These are phyloP conservation scores for Neonectria coccinea DNA, from an alignment of 2,329 filamentous ascomycete genomes.

Conservation along the genomic window DNA sequence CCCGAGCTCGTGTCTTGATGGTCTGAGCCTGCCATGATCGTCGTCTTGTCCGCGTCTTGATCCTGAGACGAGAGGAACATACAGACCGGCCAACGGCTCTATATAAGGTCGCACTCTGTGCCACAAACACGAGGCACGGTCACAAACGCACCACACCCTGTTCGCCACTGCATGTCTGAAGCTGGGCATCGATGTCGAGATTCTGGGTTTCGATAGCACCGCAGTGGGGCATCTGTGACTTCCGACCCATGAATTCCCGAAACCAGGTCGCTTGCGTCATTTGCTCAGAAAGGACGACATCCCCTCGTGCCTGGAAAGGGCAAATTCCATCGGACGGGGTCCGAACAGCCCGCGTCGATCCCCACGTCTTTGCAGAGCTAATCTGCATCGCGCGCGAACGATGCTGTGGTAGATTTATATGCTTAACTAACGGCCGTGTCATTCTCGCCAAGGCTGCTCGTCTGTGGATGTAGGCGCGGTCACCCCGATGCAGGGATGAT, in stretches of 20 bases:
- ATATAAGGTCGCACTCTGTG: conserved; percentile 9
- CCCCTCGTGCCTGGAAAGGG: conserved; percentile 17
- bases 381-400: conserved; percentile 7
- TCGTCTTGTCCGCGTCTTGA: neutral
- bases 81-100: conserved; percentile 8
- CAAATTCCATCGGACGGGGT: conserved; percentile 33
- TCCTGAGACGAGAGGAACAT: neutral
- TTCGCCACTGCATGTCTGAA: neutral
- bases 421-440: neutral
- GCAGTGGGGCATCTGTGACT: conserved; percentile 30
- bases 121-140: conserved; percentile 17
- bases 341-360: conserved; percentile 22
- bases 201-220: conserved; percentile 1
- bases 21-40: conserved; percentile 1
- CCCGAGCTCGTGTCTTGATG: conserved; percentile 7
- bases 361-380: neutral
- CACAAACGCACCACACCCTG: conserved; percentile 18
- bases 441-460: neutral
- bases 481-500: neutral
- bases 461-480: too few relatives aligned
- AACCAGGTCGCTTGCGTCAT: conserved; percentile 38
- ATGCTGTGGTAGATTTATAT: conserved; percentile 2
- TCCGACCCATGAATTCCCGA: conserved; percentile 25
- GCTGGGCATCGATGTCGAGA: conserved; percentile 20
- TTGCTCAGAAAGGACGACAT: conserved; percentile 41